Percentiles rank a stretch among this genome's conserved stretches.
Evolutionary conservation across 345 rosid genomes (phyloP).

Genomic region (Tarenaya hassleriana): DNA sequence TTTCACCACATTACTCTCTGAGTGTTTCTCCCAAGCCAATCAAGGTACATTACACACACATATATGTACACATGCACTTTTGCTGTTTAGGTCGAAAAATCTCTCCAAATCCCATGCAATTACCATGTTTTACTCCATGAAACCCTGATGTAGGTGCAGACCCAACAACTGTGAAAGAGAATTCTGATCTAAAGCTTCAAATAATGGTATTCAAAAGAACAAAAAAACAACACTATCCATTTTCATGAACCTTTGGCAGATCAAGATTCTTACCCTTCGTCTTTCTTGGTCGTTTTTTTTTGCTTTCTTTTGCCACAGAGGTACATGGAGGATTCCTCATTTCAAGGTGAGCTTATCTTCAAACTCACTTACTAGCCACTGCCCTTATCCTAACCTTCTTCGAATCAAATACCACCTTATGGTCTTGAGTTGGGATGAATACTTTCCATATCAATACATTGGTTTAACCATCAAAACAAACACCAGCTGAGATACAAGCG

Average conservation of each 20-base stretch:
- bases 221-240: background rate
- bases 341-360: slow-evolving; percentile 54
- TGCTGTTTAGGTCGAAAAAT: slow-evolving; percentile 10
- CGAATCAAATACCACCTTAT: slow-evolving; percentile 1
- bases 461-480: too few relatives aligned
- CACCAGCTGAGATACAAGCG: slow-evolving; percentile 3
- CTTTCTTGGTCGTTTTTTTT: slow-evolving; percentile 14
- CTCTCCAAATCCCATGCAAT: slow-evolving; percentile 9
- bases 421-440: slow-evolving; percentile 8
- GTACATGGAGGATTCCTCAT: slow-evolving; percentile 76
- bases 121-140: slow-evolving; percentile 14
- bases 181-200: slow-evolving; percentile 54
- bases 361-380: background rate
- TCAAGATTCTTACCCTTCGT: background rate
- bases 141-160: slow-evolving; percentile 33
- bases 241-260: background rate
- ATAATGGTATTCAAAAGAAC: slow-evolving; percentile 46
- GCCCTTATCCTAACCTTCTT: slow-evolving; percentile 1
- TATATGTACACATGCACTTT: slow-evolving; percentile 8
- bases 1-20: slow-evolving; percentile 61
- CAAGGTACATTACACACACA: slow-evolving; percentile 43
- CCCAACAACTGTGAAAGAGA: slow-evolving; percentile 29
- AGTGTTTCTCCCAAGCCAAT: slow-evolving; percentile 43
- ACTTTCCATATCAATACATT: background rate
- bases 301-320: slow-evolving; percentile 49